Percentiles rank a stretch among this genome's conserved stretches.
These are phyloP conservation scores for Singerocomus rubriflavus DNA, from an alignment of 1,284 basidiomycete species.

Conservation along the genomic window DNA sequence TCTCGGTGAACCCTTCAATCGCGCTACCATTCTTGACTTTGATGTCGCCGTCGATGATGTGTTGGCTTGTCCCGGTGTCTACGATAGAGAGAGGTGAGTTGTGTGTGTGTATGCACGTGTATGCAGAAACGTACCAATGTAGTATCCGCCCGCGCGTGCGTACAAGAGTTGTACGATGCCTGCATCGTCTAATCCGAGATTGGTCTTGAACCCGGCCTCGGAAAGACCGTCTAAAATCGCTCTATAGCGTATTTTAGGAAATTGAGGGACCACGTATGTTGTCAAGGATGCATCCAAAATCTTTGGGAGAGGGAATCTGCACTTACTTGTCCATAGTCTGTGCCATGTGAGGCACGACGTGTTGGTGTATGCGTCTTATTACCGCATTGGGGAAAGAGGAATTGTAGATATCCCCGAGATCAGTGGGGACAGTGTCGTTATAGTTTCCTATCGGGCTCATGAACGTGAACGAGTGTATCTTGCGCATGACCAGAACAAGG, in stretches of 20 bases:
- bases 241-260: conserved; percentile 5
- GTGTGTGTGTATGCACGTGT: too few relatives aligned
- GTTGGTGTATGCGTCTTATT: conserved; percentile 20
- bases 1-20: too few relatives aligned
- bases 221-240: conserved; percentile 41
- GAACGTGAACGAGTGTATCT: not conserved
- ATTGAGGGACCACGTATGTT: not conserved
- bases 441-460: conserved; percentile 10
- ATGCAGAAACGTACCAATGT: conserved; percentile 30
- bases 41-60: too few relatives aligned
- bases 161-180: conserved; percentile 38
- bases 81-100: too few relatives aligned
- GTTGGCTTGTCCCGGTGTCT: too few relatives aligned
- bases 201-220: conserved; percentile 44
- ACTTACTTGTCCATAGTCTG: conserved; percentile 31
- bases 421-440: conserved; percentile 28
- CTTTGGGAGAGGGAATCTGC: too few relatives aligned
- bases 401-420: conserved; percentile 24
- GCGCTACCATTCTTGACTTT: too few relatives aligned
- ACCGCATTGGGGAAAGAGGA: conserved; percentile 18
- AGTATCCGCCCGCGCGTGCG: conserved; percentile 41
- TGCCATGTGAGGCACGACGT: conserved; percentile 12
- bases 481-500: not conserved
- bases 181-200: conserved; percentile 36
- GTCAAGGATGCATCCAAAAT: not conserved